phyloP scores from a whole-genome alignment of 805 yeast species.

The Saturnispora ahearnii region DNA sequence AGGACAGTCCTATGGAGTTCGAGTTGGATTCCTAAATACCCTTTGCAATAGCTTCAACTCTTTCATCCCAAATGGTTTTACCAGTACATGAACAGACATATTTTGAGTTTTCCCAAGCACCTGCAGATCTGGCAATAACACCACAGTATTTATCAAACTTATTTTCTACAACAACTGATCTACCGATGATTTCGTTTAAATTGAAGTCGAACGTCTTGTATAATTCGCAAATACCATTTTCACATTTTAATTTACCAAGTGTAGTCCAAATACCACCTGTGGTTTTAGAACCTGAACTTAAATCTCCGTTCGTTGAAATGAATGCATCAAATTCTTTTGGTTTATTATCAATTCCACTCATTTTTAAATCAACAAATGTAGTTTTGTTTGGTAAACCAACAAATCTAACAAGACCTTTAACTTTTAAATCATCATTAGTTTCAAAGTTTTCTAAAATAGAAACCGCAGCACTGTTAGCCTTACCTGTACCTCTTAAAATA shows the following conservation, averaged over 20 bases:
- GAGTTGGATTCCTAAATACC: constrained; percentile 34
- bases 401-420: constrained; percentile 80
- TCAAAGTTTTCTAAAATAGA: constrained; percentile 70
- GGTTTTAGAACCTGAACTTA: constrained; percentile 60
- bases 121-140: constrained; percentile 92
- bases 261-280: constrained; percentile 46
- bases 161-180: constrained; percentile 46
- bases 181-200: constrained; percentile 59
- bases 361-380: constrained; percentile 62
- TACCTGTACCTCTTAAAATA: constrained; percentile 85
- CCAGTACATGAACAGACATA: constrained; percentile 92
- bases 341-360: constrained; percentile 60
- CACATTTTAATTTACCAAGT: constrained; percentile 33
- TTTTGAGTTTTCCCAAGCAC: constrained; percentile 93
- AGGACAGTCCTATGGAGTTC: constrained; percentile 3
- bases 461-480: constrained; percentile 82
- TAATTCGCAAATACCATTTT: constrained; percentile 34
- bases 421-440: constrained; percentile 41
- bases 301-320: constrained; percentile 63
- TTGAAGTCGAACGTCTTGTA: constrained; percentile 38
- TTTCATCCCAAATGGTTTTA: constrained; percentile 92
- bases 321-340: constrained; percentile 61
- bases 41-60: constrained; percentile 59
- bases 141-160: constrained; percentile 44
- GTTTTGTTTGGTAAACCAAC: constrained; percentile 53